Conservation (phyloP, 768 basidiomycete species). For the Hebeloma cylindrosporum region DNA sequence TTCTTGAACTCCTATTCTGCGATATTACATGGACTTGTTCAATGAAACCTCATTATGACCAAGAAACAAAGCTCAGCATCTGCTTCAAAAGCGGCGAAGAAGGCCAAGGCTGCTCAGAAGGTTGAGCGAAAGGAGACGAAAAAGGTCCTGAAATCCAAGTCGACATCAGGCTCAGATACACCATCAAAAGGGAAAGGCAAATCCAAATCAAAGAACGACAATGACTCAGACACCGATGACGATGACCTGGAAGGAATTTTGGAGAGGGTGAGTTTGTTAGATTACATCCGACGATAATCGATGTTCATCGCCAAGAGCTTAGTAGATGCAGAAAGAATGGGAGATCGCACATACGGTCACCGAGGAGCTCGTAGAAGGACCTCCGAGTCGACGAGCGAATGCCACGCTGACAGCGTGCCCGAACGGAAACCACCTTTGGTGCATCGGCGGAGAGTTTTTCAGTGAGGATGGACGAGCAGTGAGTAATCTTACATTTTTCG, state of each 20-base stretch:
- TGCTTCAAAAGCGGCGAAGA: slow-evolving; percentile 65
- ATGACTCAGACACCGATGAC: slow-evolving; percentile 60
- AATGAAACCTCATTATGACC: slow-evolving; percentile 13
- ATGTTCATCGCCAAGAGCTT: slow-evolving; percentile 12
- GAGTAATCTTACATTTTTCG: slow-evolving; percentile 15
- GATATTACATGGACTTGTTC: not conserved
- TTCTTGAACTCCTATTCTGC: not conserved
- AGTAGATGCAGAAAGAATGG: slow-evolving; percentile 83
- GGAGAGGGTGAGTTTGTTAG: slow-evolving; percentile 56
- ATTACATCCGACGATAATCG: slow-evolving; percentile 1
- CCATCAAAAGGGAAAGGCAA: slow-evolving; percentile 17
- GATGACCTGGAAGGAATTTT: slow-evolving; percentile 84
- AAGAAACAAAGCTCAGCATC: slow-evolving; percentile 48
- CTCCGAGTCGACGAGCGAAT: slow-evolving; percentile 80
- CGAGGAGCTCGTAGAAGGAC: slow-evolving; percentile 80
- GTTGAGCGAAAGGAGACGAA: slow-evolving; percentile 70
- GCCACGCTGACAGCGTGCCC: slow-evolving; percentile 82
- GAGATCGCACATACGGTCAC: slow-evolving; percentile 80
- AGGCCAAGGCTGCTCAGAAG: slow-evolving; percentile 66
- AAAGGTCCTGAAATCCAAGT: slow-evolving; percentile 44
- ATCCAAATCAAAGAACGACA: slow-evolving; percentile 22
- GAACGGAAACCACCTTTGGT: slow-evolving; percentile 79
- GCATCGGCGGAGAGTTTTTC: slow-evolving; percentile 85
- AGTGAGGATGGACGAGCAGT: slow-evolving; percentile 83
- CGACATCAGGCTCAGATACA: slow-evolving; percentile 1